Evolutionary conservation across 495 filamentous ascomycete genomes (phyloP).

Genomic region (Lichenothelia convexa): DNA sequence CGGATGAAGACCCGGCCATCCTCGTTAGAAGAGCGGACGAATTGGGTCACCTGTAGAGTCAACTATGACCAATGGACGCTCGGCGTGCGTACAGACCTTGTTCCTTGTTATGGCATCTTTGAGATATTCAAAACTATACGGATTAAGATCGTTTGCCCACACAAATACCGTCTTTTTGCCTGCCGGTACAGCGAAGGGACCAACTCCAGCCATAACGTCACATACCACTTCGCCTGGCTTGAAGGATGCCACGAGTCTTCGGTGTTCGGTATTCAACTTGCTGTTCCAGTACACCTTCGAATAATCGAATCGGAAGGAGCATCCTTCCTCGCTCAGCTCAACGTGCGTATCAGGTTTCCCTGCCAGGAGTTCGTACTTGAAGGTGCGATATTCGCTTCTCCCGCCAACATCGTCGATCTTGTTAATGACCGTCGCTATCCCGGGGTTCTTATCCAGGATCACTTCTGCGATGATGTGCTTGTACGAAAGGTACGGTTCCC

Average conservation of each 20-base stretch:
- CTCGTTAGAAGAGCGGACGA: conserved; percentile 57
- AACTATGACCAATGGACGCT: not conserved
- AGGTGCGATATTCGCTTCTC: conserved; percentile 75
- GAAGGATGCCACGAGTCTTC: conserved; percentile 60
- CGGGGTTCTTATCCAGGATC: conserved; percentile 69
- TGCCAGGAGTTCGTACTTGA: conserved; percentile 78
- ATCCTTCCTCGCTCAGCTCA: conserved; percentile 43
- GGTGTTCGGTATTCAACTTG: conserved; percentile 73
- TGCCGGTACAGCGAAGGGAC: conserved; percentile 85
- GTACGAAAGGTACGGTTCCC: conserved; percentile 59
- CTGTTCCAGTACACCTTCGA: conserved; percentile 96
- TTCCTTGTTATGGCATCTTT: conserved; percentile 52
- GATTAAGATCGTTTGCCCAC: conserved; percentile 95
- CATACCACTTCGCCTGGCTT: conserved; percentile 69
- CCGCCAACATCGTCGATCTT: conserved; percentile 77
- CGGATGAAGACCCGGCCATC: conserved; percentile 72
- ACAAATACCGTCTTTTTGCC: conserved; percentile 83
- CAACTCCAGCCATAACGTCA: conserved; percentile 96
- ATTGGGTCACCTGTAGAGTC: conserved; percentile 38
- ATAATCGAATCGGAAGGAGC: conserved; percentile 53
- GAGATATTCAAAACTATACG: conserved; percentile 60
- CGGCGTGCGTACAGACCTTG: conserved; percentile 34
- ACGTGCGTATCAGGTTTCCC: conserved; percentile 69
- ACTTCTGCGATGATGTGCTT: conserved; percentile 69
- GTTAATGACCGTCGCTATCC: conserved; percentile 79